These are phyloP conservation scores for Huntiella savannae DNA, from an alignment of 2,329 filamentous ascomycete genomes.

Conservation along the genomic window DNA sequence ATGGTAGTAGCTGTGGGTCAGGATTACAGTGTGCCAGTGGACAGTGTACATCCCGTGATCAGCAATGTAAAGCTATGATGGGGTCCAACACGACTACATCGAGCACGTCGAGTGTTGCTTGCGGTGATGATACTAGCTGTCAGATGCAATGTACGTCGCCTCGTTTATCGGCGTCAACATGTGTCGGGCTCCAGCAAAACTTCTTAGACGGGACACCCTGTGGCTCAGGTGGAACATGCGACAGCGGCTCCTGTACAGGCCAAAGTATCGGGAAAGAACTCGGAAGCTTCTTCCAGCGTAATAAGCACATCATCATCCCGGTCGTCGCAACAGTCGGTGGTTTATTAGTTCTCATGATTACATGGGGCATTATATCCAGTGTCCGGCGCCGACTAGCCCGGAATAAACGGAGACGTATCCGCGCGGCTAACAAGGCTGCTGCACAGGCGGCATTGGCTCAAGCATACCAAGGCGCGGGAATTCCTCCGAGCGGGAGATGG, in stretches of 20 bases:
- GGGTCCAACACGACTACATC: slow-evolving; percentile 53
- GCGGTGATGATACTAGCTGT: slow-evolving; percentile 41
- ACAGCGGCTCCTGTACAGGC: slow-evolving; percentile 60
- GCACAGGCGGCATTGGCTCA: not conserved
- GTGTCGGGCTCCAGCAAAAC: slow-evolving; percentile 67
- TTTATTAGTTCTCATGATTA: slow-evolving; percentile 50
- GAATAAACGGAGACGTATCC: not conserved
- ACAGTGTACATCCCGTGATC: slow-evolving; percentile 81
- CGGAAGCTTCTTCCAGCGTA: slow-evolving; percentile 51
- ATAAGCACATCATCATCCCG: slow-evolving; percentile 70
- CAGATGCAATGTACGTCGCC: slow-evolving; percentile 57
- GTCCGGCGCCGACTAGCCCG: slow-evolving; percentile 12
- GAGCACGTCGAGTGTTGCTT: slow-evolving; percentile 64
- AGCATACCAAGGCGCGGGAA: not conserved
- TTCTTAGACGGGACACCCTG: slow-evolving; percentile 86
- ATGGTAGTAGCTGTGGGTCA: slow-evolving; percentile 53
- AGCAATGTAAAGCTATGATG: slow-evolving; percentile 74
- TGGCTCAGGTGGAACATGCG: slow-evolving; percentile 58
- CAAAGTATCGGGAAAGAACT: slow-evolving; percentile 51
- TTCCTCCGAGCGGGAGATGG: not conserved
- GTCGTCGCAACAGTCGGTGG: slow-evolving; percentile 52
- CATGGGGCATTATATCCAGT: slow-evolving; percentile 40
- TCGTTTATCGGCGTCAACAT: slow-evolving; percentile 43
- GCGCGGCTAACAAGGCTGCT: not conserved
- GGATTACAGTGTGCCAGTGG: slow-evolving; percentile 69